Evolutionary conservation across 805 yeast species (phyloP).

Genomic region (Wickerhamomyces mucosus): DNA sequence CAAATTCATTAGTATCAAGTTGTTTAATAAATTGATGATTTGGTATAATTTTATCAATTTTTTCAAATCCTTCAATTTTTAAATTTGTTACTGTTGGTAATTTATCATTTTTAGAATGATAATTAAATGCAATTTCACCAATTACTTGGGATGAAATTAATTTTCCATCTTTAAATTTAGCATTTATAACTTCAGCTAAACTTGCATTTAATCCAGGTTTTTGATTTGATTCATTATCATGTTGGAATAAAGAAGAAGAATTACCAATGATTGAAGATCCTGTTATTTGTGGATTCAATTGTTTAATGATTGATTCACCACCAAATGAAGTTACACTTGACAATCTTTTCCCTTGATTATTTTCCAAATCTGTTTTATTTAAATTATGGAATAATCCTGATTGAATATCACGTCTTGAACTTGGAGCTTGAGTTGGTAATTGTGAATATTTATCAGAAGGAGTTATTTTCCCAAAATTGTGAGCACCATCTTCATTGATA

Average conservation of each 20-base stretch:
- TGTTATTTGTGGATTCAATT: constrained; percentile 33
- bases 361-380: constrained; percentile 26
- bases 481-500: constrained; percentile 23
- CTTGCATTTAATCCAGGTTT: constrained; percentile 69
- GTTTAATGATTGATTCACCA: constrained; percentile 22
- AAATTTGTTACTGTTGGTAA: constrained; percentile 35
- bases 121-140: constrained; percentile 84
- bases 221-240: constrained; percentile 32
- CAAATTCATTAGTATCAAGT: constrained; percentile 32
- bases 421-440: constrained; percentile 5
- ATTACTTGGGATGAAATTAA: constrained; percentile 50
- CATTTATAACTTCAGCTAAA: constrained; percentile 78
- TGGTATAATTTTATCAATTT: constrained; percentile 36
- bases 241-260: constrained; percentile 32
- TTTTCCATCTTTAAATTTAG: constrained; percentile 60
- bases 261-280: constrained; percentile 29
- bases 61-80: constrained; percentile 31
- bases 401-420: constrained; percentile 29
- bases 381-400: constrained; percentile 39
- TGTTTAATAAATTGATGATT: constrained; percentile 47
- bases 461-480: constrained; percentile 9
- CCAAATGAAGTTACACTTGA: constrained; percentile 18
- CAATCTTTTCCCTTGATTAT: constrained; percentile 16
- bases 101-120: constrained; percentile 27
- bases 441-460: constrained; percentile 8